These are phyloP conservation scores for Acanthamoeba rhysodes DNA, from an alignment of 208 protist genomes.

Conservation along the genomic window DNA sequence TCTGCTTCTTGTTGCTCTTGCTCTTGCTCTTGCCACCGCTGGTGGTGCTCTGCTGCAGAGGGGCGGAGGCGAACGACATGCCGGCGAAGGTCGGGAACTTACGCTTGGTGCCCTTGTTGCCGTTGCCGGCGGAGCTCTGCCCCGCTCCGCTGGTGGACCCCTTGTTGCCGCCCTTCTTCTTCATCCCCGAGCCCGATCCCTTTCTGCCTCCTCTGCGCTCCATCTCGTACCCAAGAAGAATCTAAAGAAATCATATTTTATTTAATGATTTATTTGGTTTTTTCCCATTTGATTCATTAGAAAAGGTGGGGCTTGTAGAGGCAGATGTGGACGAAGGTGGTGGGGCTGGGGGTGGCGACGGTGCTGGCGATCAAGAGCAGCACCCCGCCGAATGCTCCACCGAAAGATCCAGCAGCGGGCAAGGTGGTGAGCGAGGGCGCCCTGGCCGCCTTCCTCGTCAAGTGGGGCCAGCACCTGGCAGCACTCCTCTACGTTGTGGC, in stretches of 20 bases:
- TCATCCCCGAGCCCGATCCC: not conserved
- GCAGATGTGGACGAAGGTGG: not conserved
- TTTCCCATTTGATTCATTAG: too few species aligned
- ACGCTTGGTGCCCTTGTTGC: not conserved
- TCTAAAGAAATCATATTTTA: too few species aligned
- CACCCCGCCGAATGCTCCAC: not conserved
- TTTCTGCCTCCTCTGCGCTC: too few species aligned
- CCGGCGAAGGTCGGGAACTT: not conserved
- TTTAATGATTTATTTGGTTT: too few species aligned
- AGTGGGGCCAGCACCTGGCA: not conserved
- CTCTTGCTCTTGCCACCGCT: not conserved
- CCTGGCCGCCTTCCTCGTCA: not conserved
- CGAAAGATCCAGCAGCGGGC: not conserved
- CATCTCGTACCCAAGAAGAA: too few species aligned
- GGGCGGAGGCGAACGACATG: not conserved
- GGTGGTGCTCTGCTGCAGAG: not conserved
- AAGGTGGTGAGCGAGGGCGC: not conserved
- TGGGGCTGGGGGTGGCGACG: not conserved
- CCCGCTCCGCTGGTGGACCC: not conserved
- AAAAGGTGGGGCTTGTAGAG: too few species aligned
- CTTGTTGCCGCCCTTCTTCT: not conserved
- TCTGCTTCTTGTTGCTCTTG: not conserved
- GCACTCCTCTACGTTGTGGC: not conserved
- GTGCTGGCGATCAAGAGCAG: slow-evolving; percentile 1
- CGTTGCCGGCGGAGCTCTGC: not conserved